Evolutionary conservation across 176 grass and related monocot species (phyloP), one percentile per base, ranked within the genome.

Genomic region (Eleusine coracana): DNA sequence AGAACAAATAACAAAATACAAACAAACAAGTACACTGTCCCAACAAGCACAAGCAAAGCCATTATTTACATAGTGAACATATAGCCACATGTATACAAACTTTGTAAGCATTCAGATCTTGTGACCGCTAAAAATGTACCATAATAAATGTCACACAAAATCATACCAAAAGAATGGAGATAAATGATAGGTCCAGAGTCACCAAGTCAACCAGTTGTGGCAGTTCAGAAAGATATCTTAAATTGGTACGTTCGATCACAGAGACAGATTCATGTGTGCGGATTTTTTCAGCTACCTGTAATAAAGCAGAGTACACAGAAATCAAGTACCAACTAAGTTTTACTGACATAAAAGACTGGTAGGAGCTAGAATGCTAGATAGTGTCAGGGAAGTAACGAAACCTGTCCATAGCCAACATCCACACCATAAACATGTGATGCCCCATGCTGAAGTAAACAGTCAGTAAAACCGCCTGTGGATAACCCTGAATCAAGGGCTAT

Each of bases 331-430:
- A 68, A 71, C 13, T 46, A 61, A 2, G 5, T 25, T 39, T 27
- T 76, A 31, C 27, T 75, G 25, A 70, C n/a, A 64, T 72, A 68
- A 36, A 67, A 76, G 17, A 66, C 7, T 61, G 49, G 70, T 25
- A 74, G 18, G 37, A 40, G 21, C 21, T 59, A 59, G 20, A 59
- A 59, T 59, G 10, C 8, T 71, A 31, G 51, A 86, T 64, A 61
- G 71, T 34, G 70, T 78, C 7, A 65, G 64, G 54, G 66, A 54
- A 83, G 37, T 70, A 82, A 78, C 37, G n/a, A 45, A 68, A 98
- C 92, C 91, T 98, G 96, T 84, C 96, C 96, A 62, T 98, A 98
- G 60, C 96, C 92, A 91, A 98, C 96, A 95, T 98, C 91, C 20
- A 98, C 91, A 78, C 96, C 96, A 34, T 98, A 98, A 36, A 98